These are phyloP conservation scores for Rhodosporidiobolus odoratus DNA, from an alignment of 768 basidiomycete species.

Conservation along the genomic window DNA sequence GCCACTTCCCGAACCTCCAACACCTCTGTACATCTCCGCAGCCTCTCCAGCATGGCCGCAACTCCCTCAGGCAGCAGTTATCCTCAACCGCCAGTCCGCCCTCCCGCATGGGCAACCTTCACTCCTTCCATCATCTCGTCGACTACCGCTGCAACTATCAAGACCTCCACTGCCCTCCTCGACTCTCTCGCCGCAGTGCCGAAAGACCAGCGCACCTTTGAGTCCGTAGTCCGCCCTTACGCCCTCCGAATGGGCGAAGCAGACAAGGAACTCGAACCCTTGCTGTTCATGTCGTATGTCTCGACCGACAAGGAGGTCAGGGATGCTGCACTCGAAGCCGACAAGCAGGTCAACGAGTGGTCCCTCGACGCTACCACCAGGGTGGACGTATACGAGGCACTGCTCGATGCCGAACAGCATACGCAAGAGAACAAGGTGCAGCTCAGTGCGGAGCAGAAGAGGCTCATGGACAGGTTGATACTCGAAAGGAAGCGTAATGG, in stretches of 20 bases:
- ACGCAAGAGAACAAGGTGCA: constrained; percentile 58
- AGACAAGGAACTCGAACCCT: constrained; percentile 21
- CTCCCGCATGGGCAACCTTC: constrained; percentile 19
- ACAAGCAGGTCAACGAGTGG: constrained; percentile 57
- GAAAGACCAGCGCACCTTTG: constrained; percentile 36
- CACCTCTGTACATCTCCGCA: neutral
- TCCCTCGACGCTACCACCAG: constrained; percentile 52
- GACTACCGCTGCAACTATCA: no score
- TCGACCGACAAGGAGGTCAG: constrained; percentile 68
- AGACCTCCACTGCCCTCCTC: no score
- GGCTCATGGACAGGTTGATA: constrained; percentile 76
- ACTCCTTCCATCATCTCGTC: neutral
- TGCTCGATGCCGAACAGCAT: constrained; percentile 65
- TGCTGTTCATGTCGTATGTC: constrained; percentile 77
- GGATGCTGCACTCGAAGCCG: constrained; percentile 70
- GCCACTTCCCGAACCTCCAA: neutral
- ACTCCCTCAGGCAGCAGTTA: neutral
- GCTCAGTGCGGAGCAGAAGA: constrained; percentile 62
- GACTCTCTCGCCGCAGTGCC: constrained; percentile 30
- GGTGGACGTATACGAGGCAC: constrained; percentile 66
- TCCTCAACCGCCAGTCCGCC: constrained; percentile 13
- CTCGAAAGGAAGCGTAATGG: constrained; percentile 76
- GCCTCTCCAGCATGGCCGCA: neutral
- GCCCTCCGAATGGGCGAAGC: constrained; percentile 20
- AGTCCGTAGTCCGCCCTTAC: constrained; percentile 31